Conservation (phyloP, 2,329 filamentous ascomycete species). For the Cladophialophora immunda region DNA sequence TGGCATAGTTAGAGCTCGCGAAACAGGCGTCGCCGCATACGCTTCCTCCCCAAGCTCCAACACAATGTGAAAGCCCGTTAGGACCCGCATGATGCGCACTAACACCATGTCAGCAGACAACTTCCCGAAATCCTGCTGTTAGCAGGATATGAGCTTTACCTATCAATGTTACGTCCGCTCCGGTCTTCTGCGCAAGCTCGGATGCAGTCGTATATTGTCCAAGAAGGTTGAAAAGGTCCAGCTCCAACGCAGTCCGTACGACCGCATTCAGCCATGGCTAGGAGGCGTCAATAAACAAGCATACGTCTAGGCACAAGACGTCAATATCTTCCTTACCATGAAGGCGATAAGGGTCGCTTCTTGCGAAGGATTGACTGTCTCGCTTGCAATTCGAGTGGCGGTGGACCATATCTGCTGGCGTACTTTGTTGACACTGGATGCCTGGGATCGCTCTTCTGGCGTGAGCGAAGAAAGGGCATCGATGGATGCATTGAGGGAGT, state of each 20-base stretch:
- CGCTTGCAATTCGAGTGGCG: slow-evolving; percentile 13
- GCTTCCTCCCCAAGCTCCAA: slow-evolving; percentile 21
- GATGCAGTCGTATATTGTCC: slow-evolving; percentile 38
- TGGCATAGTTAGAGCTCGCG: slow-evolving; percentile 18
- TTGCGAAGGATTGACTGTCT: slow-evolving; percentile 15
- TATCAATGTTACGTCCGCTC: slow-evolving; percentile 45
- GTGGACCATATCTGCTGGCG: slow-evolving; percentile 24
- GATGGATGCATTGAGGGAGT: slow-evolving; percentile 24
- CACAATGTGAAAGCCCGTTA: slow-evolving; percentile 25
- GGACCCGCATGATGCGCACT: slow-evolving; percentile 27
- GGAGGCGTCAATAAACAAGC: not conserved
- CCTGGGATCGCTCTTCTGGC: slow-evolving; percentile 17
- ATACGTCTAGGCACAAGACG: not conserved
- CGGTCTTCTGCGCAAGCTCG: slow-evolving; percentile 43
- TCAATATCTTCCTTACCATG: slow-evolving; percentile 14
- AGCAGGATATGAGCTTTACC: slow-evolving; percentile 34
- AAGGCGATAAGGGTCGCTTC: slow-evolving; percentile 20
- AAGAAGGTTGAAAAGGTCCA: slow-evolving; percentile 23
- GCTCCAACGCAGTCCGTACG: slow-evolving; percentile 23
- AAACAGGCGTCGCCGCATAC: slow-evolving; percentile 20
- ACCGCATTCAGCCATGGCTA: slow-evolving; percentile 28
- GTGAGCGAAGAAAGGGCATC: slow-evolving; percentile 17
- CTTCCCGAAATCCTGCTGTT: not conserved
- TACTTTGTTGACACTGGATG: slow-evolving; percentile 7
- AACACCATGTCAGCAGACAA: slow-evolving; percentile 5